Base-by-base conservation (phyloP, 179 eudicot species). In the Spinacia oleracea region DNA sequence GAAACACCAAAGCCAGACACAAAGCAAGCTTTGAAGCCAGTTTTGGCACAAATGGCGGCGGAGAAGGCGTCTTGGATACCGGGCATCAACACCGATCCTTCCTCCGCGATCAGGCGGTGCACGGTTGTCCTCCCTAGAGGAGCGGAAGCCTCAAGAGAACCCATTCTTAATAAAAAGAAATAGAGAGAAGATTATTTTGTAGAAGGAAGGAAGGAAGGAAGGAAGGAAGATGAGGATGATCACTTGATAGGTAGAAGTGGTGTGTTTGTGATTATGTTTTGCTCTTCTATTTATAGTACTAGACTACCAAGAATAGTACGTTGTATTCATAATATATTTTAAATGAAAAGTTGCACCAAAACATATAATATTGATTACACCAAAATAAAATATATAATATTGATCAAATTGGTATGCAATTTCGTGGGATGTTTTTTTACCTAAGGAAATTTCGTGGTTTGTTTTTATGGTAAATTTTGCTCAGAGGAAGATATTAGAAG, bases 11-110 rank as follows among this genome's bases (percentile, higher is more conserved):
- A 86, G n/a, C 85, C 86, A 21, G 84, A 81, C 38, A 83, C 80
- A 48, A 86, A 79, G 65, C 79, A 85, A 34, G 84, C 82, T 29
- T 53, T 65, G 78, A 86, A 83, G 32, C 86, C 86, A 18, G 84
- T 76, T 76, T 86, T 79, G 58, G 84, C 80, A 12, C 84, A 84
- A 40, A 86, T 82, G 65, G 86, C 78, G 31, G 86, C 83, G 14
- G 88, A 83, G n/a, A 86, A 84, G 5, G 86, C 81, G 70, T 83
- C 85, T 29, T 81, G 84, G 72, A 84, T 76, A 31, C 85, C 86
- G 5, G 86, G 86, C 75, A 86, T 75, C 2, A 81, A 75, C 29
- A 85, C 73, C 4, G 78, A 58, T 62, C 86, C 84, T 3, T 81
- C 74, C 79, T 83, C 88, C 66, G 77, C 77, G 66, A 86, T 86